Conservation (phyloP, 495 filamentous ascomycete genomes). For the Xeromyces bisporus region DNA sequence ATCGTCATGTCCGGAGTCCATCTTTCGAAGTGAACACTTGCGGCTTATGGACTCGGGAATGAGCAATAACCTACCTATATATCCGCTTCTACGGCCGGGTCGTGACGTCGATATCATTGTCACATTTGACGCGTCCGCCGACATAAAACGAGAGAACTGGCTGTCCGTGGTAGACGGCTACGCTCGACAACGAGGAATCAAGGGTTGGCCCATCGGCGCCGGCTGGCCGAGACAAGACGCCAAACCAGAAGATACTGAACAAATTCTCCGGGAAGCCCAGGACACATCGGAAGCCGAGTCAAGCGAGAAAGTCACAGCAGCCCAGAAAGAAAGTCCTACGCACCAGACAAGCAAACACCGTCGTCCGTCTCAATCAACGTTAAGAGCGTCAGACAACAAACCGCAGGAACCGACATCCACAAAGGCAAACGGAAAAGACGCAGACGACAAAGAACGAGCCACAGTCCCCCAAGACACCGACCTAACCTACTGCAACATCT, state of each 20-base stretch:
- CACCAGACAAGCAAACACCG: slow-evolving; percentile 7
- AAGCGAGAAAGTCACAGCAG: slow-evolving; percentile 43
- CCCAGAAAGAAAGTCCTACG: slow-evolving; percentile 33
- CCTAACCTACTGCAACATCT: slow-evolving; percentile 81
- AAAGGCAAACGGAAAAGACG: slow-evolving; percentile 3
- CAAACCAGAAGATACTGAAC: slow-evolving; percentile 34
- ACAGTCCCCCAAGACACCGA: slow-evolving; percentile 32
- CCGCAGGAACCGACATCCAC: no score
- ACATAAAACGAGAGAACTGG: slow-evolving; percentile 82
- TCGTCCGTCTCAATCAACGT: no score
- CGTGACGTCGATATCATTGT: slow-evolving; percentile 83
- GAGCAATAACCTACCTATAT: slow-evolving; percentile 93
- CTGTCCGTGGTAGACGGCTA: slow-evolving; percentile 85
- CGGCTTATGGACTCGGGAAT: slow-evolving; percentile 96
- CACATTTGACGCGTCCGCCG: slow-evolving; percentile 71
- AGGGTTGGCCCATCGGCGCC: slow-evolving; percentile 81
- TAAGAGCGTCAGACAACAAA: not conserved
- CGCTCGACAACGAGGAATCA: slow-evolving; percentile 68
- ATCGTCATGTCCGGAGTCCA: slow-evolving; percentile 51
- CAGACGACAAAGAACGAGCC: slow-evolving; percentile 1
- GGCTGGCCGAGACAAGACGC: slow-evolving; percentile 63
- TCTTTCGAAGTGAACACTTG: slow-evolving; percentile 51
- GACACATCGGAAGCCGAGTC: slow-evolving; percentile 40
- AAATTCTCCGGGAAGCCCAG: slow-evolving; percentile 52
- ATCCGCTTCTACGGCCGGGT: slow-evolving; percentile 76